Evolutionary conservation across 257 asterid genomes (phyloP).

Genomic region (Echites panduratus): DNA sequence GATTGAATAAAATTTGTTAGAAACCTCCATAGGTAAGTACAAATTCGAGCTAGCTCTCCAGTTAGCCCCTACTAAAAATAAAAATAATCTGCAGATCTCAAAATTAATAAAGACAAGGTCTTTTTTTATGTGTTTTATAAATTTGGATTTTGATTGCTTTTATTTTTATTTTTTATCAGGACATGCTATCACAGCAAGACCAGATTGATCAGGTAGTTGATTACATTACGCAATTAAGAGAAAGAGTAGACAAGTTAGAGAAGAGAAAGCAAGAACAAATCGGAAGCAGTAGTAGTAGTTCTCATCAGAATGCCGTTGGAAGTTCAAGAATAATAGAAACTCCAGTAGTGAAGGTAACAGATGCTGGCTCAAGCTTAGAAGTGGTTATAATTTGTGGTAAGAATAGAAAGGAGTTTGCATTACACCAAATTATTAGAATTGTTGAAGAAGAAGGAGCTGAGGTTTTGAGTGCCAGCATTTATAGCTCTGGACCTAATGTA

Average conservation of each 20-base stretch:
- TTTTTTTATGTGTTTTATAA: too few relatives aligned
- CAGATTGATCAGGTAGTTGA: slow-evolving; percentile 30
- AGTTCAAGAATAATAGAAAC: neutral
- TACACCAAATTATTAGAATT: slow-evolving; percentile 25
- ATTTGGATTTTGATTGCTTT: too few relatives aligned
- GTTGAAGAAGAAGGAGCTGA: slow-evolving; percentile 41
- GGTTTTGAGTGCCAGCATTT: slow-evolving; percentile 19
- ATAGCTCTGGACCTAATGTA: slow-evolving; percentile 15
- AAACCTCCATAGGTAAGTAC: neutral
- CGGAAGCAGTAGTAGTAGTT: neutral
- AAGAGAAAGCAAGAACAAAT: slow-evolving; percentile 21
- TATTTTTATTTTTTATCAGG: slow-evolving; percentile 20
- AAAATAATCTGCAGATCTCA: neutral
- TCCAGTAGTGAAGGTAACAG: slow-evolving; percentile 29
- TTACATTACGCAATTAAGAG: slow-evolving; percentile 28
- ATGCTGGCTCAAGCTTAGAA: slow-evolving; percentile 32
- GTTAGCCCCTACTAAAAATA: too few relatives aligned
- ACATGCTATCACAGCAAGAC: slow-evolving; percentile 28
- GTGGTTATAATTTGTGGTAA: slow-evolving; percentile 29
- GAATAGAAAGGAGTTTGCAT: slow-evolving; percentile 15
- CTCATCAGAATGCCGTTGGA: too few relatives aligned
- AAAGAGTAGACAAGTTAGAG: slow-evolving; percentile 25
- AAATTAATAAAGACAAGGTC: neutral
- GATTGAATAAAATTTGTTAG: neutral
- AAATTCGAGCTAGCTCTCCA: too few relatives aligned